A percentile compares a stretch with the other conserved stretches of the same genome.
phyloP scores from a whole-genome alignment of 2,329 filamentous ascomycete genomes.

The Cladosporium sp. region DNA sequence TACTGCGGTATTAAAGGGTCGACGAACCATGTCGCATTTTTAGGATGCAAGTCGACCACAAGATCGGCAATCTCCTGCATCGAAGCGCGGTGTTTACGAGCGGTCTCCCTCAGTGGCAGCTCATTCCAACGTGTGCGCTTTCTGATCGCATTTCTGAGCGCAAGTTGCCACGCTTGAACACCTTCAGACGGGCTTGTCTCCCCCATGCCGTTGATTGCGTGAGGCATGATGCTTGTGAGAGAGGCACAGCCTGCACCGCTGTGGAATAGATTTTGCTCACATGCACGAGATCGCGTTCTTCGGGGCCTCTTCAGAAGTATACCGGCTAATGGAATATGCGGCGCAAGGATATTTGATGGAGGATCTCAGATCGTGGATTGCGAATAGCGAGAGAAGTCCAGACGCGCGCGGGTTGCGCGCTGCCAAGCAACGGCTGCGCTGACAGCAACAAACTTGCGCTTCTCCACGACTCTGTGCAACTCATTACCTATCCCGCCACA shows the following conservation, averaged over 20 bases:
- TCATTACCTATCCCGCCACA: too few species aligned
- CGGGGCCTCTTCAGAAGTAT: too few species aligned
- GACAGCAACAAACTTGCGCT: background rate
- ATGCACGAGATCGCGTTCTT: background rate
- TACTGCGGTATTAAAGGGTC: conserved; percentile 29
- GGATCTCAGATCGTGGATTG: background rate
- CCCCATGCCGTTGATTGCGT: background rate
- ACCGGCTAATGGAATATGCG: too few species aligned
- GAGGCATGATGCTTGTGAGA: background rate
- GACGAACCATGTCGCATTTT: conserved; percentile 16
- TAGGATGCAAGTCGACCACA: conserved; percentile 20
- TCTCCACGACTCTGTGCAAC: background rate
- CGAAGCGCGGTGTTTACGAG: conserved; percentile 13
- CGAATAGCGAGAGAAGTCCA: background rate
- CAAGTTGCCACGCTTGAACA: conserved; percentile 1
- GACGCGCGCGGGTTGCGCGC: background rate
- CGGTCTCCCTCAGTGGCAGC: conserved; percentile 18
- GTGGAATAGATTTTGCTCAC: background rate
- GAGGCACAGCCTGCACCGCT: background rate
- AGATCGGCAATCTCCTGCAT: conserved; percentile 20
- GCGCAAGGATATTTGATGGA: background rate
- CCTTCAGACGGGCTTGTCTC: background rate
- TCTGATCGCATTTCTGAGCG: background rate
- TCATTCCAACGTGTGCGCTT: conserved; percentile 1
- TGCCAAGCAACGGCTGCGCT: background rate